These are phyloP conservation scores for Calcarisporium arbuscula DNA, from an alignment of 2,329 filamentous ascomycete genomes.

Conservation along the genomic window DNA sequence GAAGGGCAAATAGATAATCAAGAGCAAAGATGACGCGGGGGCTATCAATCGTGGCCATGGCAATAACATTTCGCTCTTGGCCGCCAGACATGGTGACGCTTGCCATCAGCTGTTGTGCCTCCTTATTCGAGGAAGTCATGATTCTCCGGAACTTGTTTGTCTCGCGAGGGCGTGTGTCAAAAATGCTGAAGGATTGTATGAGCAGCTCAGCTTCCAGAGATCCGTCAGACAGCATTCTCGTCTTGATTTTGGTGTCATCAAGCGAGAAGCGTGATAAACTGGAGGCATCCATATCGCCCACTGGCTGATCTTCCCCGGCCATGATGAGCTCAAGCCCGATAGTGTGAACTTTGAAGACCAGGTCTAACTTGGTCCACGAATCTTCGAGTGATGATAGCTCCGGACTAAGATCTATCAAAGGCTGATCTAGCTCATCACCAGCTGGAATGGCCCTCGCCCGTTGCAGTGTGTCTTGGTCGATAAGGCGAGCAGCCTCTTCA, in stretches of 20 bases:
- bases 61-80: slow-evolving; percentile 73
- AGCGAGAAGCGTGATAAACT: slow-evolving; percentile 92
- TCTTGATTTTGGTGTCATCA: slow-evolving; percentile 85
- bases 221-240: slow-evolving; percentile 86
- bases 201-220: slow-evolving; percentile 89
- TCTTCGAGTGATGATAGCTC: slow-evolving; percentile 64
- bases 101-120: slow-evolving; percentile 97
- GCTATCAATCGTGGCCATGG: slow-evolving; percentile 89
- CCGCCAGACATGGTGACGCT: slow-evolving; percentile 89
- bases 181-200: slow-evolving; percentile 90
- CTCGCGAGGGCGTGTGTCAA: slow-evolving; percentile 81
- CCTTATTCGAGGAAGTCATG: slow-evolving; percentile 93
- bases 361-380: slow-evolving; percentile 87
- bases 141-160: slow-evolving; percentile 96
- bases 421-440: slow-evolving; percentile 30
- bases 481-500: slow-evolving; percentile 67
- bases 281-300: slow-evolving; percentile 69
- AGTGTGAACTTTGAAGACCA: slow-evolving; percentile 82
- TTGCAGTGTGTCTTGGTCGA: slow-evolving; percentile 52
- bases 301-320: slow-evolving; percentile 66
- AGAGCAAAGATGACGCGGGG: slow-evolving; percentile 91
- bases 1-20: slow-evolving; percentile 88
- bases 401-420: slow-evolving; percentile 53
- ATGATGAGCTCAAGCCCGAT: slow-evolving; percentile 84
- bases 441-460: slow-evolving; percentile 36